These are phyloP conservation scores for Cucumis sativus DNA, from an alignment of 306 rosid genomes.

Conservation along the genomic window Cucumber_9930_V3 NC_026655.2:1616501-1617000, in stretches of 20 bases:
- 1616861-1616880: neutral
- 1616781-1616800: neutral
- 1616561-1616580: neutral
- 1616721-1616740: neutral
- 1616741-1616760: neutral
- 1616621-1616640: neutral
- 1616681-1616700: neutral
- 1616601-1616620: neutral
- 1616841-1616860: neutral
- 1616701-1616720: neutral
- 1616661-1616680: neutral
- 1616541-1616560: slow-evolving; percentile 18
- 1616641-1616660: neutral
- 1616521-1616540: slow-evolving; percentile 97
- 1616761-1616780: neutral
- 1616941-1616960: no score
- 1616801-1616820: neutral
- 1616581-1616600: neutral
- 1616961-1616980: no score
- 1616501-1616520: slow-evolving; percentile 94
- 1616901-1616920: no score
- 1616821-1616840: neutral
- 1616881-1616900: neutral
- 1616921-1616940: no score
- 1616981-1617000: no score